A percentile compares a stretch with the other conserved stretches of the same genome.
These are phyloP conservation scores for Pseudogymnoascus sp. DNA, from an alignment of 2,329 filamentous ascomycete genomes.

Conservation along the genomic window DNA sequence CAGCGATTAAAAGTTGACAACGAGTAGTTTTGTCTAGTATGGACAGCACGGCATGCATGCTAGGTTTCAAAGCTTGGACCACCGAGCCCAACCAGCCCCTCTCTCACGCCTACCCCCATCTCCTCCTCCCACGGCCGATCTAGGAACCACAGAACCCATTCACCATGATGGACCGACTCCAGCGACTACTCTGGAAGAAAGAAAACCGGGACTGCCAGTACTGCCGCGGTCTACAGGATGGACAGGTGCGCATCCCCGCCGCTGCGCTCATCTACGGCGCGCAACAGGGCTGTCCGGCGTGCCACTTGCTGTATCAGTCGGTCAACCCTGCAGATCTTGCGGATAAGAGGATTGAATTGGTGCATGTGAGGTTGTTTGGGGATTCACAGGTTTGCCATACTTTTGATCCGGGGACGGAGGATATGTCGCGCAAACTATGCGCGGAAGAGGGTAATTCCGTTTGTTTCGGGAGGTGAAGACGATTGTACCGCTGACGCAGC, in stretches of 20 bases:
- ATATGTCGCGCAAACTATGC: neutral
- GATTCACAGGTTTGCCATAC: slow-evolving; percentile 2
- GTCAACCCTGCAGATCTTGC: neutral
- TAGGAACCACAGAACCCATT: neutral
- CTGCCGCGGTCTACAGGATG: neutral
- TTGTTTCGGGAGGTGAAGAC: neutral
- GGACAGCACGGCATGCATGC: neutral
- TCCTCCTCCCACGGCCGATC: neutral
- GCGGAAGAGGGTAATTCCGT: neutral
- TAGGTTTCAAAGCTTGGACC: neutral
- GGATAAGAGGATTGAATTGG: neutral
- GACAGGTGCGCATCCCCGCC: neutral
- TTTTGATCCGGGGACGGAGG: neutral
- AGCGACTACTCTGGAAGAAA: neutral
- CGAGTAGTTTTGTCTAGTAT: no score
- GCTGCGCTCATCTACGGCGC: neutral
- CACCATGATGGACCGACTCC: neutral
- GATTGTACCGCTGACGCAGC: neutral
- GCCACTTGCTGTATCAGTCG: neutral
- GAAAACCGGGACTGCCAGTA: neutral
- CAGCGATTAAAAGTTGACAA: neutral
- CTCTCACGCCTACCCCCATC: neutral
- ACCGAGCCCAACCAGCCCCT: neutral
- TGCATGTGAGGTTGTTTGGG: neutral
- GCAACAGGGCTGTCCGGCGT: neutral